Base-by-base conservation (phyloP, 1,284 basidiomycete genomes). In the Ceratobasidium sp. region DNA sequence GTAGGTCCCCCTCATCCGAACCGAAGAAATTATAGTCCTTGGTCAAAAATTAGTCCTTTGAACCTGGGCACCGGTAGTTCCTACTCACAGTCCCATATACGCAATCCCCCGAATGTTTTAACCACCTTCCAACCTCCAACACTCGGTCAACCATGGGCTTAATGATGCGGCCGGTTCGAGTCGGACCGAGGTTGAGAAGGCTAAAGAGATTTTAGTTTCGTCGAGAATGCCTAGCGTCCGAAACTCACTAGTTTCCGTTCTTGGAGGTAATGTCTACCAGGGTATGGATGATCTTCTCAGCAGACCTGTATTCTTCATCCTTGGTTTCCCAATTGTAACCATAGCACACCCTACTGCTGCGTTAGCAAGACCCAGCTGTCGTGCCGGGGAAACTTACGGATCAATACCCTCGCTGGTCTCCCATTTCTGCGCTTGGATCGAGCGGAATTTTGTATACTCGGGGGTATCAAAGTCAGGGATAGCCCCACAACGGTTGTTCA, bases 241-340 rank as follows among this genome's bases (percentile, higher is more conserved):
- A 31, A 4, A 73, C 81, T 73, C 70, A 84, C 82, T 80, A 85
- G 73, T 86, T 85, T 10, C 85, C 84, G 68, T 84, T 84, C 77
- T 85, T 85, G 35, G 83, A 83, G 25, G 82, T 82, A 68, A 87
- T 82, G 72, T 86, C 85, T 15, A 86, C 80, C 52, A 86, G 73
- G 0, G 79, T 83, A 62, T 83, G 83, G 3, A 86, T 76, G 40
- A 86, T 82, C 6, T 80, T 79, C 1, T 81, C 78, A 0, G 80
- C 81, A 69, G 81, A 82, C 77, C 82, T 84, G 72, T 86, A 86
- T 68, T 83, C 76, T n/a, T 76, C 76, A 3, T 79, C 76, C 56
- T 78, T 75, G 29, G 86, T 85, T 17, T 52, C 47, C 47, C 68
- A 52, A 42, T 84, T 83, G 35, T 81, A 75, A 0, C 83, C 80